These are phyloP conservation scores for Fusarium denticulatum DNA, from an alignment of 2,329 filamentous ascomycete genomes.

Conservation along the genomic window DNA sequence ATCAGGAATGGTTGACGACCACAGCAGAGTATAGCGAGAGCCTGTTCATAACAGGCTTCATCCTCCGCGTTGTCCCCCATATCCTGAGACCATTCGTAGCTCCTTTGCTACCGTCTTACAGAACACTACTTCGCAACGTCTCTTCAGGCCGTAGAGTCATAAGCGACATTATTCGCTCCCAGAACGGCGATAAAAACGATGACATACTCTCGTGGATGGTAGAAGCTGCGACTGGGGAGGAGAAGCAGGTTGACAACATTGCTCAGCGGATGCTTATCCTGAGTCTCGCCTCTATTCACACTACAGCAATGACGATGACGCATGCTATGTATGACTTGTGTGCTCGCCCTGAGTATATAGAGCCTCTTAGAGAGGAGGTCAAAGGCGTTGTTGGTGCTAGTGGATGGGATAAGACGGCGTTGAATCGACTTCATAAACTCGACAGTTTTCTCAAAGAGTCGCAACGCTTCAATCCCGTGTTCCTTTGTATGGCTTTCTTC, in stretches of 20 bases:
- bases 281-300: neutral
- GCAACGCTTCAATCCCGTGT: neutral
- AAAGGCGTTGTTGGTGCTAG: neutral
- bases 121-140: neutral
- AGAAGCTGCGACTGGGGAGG: neutral
- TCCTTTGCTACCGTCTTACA: neutral
- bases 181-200: rapidly evolving
- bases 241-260: neutral
- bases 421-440: neutral
- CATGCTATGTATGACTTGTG: neutral
- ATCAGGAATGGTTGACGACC: neutral
- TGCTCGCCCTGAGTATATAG: neutral
- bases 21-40: neutral
- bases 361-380: neutral
- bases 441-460: neutral
- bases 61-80: neutral
- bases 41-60: neutral
- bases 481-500: neutral
- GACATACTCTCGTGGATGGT: neutral
- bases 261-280: neutral
- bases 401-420: neutral
- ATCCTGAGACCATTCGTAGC: neutral
- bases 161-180: neutral
- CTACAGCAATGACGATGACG: neutral
- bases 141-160: neutral